A percentile compares a stretch with the other conserved stretches of the same genome.
phyloP scores from a whole-genome alignment of 2,329 filamentous ascomycete genomes.

The Ceratocystiopsis sp. region DNA sequence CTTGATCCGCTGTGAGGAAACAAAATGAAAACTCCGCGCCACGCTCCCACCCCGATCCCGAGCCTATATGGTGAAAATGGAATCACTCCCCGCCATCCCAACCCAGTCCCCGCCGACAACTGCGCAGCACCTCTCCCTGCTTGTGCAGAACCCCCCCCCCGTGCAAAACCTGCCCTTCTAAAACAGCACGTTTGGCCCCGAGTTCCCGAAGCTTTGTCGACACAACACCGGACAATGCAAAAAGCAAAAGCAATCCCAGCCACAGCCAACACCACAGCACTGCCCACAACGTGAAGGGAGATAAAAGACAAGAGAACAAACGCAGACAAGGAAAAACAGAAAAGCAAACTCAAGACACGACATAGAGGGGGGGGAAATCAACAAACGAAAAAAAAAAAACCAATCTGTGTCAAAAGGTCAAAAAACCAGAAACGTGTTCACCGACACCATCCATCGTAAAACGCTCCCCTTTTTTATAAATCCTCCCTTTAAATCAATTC shows the following conservation, averaged over 20 bases:
- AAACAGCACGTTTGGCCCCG: background rate
- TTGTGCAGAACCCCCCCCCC: background rate
- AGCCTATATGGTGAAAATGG: slow-evolving; percentile 1
- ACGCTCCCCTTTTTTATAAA: slow-evolving; percentile 8
- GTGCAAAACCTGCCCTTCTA: background rate
- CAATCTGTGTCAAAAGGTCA: slow-evolving; percentile 7
- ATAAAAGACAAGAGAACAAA: background rate
- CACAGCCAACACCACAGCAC: no score
- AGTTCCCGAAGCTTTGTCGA: no score
- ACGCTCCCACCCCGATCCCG: slow-evolving; percentile 6
- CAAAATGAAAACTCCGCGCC: slow-evolving; percentile 6
- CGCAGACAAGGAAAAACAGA: background rate
- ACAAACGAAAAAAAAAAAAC: slow-evolving; percentile 2
- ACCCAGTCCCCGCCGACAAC: no score
- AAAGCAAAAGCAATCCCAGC: background rate
- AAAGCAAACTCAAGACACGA: background rate
- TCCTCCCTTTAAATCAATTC: slow-evolving; percentile 5
- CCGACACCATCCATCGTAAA: slow-evolving; percentile 10
- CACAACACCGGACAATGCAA: background rate
- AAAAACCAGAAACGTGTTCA: slow-evolving; percentile 7
- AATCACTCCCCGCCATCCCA: background rate
- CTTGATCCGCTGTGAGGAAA: background rate
- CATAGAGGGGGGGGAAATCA: background rate
- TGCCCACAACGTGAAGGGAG: background rate
- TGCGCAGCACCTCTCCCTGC: background rate